Percentiles rank a stretch among this genome's conserved stretches.
Conservation (phyloP, 371 early-diverging fungal genomes). For the Mucor saturninus region DNA sequence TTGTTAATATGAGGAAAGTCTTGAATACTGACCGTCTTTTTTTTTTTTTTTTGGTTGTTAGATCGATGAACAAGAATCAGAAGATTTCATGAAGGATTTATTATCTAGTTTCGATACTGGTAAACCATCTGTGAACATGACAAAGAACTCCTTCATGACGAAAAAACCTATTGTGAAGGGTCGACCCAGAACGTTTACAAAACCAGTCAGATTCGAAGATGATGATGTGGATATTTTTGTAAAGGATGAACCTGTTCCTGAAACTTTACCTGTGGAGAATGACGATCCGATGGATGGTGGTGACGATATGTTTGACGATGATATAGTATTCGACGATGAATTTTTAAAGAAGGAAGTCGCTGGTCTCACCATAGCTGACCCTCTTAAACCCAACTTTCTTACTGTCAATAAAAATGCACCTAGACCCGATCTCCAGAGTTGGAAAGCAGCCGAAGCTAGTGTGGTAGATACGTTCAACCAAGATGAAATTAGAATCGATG, state of each 20-base stretch:
- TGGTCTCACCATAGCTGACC: conserved; percentile 1
- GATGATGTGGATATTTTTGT: conserved; percentile 2
- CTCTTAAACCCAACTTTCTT: conserved; percentile 7
- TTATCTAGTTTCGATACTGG: conserved; percentile 26
- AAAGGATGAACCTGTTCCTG: not conserved
- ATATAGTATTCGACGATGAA: conserved; percentile 14
- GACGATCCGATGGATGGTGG: conserved; percentile 2
- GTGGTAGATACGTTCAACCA: conserved; percentile 24
- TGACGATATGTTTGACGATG: conserved; percentile 2
- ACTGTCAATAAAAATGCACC: conserved; percentile 3
- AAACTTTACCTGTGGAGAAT: not conserved
- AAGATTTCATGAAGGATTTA: conserved; percentile 37
- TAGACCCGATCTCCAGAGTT: conserved; percentile 34
- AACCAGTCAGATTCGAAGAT: not conserved
- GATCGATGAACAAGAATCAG: conserved; percentile 26
- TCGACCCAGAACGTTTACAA: conserved; percentile 2
- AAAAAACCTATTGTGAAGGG: conserved; percentile 3
- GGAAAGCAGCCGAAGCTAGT: conserved; percentile 32
- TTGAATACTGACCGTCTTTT: not conserved
- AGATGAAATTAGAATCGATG: conserved; percentile 24
- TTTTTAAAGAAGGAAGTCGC: conserved; percentile 21
- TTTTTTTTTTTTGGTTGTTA: not conserved
- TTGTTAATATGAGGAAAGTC: too few relatives aligned
- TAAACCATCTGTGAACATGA: not conserved
- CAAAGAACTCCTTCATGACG: not conserved